These are phyloP conservation scores for Orbilia javanica DNA, from an alignment of 2,329 filamentous ascomycete genomes.

Conservation along the genomic window DNA sequence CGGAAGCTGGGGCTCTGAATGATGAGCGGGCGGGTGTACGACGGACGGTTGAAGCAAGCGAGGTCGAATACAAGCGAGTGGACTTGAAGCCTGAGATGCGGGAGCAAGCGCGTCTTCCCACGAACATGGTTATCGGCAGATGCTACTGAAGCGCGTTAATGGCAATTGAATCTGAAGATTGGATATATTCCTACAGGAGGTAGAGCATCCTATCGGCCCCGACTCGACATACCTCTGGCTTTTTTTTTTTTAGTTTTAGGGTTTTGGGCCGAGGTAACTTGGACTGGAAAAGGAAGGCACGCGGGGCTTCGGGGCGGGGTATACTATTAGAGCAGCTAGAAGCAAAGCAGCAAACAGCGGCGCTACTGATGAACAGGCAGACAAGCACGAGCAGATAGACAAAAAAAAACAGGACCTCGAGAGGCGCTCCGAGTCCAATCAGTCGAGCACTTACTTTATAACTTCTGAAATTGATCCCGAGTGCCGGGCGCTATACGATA, in stretches of 20 bases:
- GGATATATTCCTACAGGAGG: neutral
- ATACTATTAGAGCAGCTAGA: slow-evolving; percentile 3
- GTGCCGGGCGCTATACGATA: slow-evolving; percentile 28
- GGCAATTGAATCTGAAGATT: slow-evolving; percentile 30
- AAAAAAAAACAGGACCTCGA: neutral
- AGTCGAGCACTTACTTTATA: slow-evolving; percentile 14
- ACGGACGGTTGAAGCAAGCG: slow-evolving; percentile 41
- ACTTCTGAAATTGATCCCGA: slow-evolving; percentile 5
- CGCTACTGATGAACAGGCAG: neutral
- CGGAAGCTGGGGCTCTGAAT: slow-evolving; percentile 18
- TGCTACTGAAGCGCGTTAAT: slow-evolving; percentile 32
- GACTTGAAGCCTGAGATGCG: slow-evolving; percentile 53
- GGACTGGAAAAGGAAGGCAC: slow-evolving; percentile 19
- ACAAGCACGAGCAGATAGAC: too few species aligned
- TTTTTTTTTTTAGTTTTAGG: slow-evolving; percentile 31
- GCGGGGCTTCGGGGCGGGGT: slow-evolving; percentile 38
- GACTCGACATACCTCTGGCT: slow-evolving; percentile 6
- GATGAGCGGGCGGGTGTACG: slow-evolving; percentile 35
- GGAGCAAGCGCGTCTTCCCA: slow-evolving; percentile 53
- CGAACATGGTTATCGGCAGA: slow-evolving; percentile 53
- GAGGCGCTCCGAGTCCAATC: slow-evolving; percentile 18
- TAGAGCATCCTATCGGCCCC: neutral
- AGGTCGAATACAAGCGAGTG: slow-evolving; percentile 50
- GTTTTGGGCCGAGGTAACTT: slow-evolving; percentile 48
- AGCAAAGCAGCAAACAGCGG: neutral